Evolutionary conservation across 257 asterid genomes (phyloP).

Genomic region (Solanum chaucha): DNA sequence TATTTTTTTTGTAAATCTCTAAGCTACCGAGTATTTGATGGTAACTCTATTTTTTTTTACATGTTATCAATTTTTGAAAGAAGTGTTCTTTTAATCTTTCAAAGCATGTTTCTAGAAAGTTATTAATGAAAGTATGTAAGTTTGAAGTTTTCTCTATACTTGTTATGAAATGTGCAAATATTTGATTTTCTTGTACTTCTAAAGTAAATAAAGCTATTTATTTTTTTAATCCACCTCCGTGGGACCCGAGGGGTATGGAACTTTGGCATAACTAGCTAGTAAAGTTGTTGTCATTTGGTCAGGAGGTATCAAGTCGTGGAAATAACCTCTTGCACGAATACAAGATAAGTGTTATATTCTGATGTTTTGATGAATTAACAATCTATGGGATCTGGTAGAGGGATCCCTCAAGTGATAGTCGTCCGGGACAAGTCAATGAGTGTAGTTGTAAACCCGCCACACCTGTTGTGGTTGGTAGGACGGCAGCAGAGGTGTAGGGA

Average conservation of each 20-base stretch:
- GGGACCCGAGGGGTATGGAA: neutral
- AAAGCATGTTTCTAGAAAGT: neutral
- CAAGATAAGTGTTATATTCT: neutral
- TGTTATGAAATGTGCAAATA: too few relatives aligned
- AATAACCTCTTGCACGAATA: neutral
- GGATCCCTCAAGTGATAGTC: too few relatives aligned
- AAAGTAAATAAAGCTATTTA: neutral
- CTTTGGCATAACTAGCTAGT: too few relatives aligned
- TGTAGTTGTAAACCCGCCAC: too few relatives aligned
- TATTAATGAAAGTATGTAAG: neutral
- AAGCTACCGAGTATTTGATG: neutral
- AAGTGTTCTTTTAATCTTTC: neutral
- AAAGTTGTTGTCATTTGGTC: too few relatives aligned
- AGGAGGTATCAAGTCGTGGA: neutral
- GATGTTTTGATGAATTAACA: too few relatives aligned
- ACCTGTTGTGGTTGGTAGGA: too few relatives aligned
- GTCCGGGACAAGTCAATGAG: too few relatives aligned
- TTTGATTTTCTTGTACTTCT: too few relatives aligned
- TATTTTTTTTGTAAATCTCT: neutral
- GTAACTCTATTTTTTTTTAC: neutral
- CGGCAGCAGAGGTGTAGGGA: too few relatives aligned
- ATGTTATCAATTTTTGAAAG: neutral
- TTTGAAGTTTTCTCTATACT: too few relatives aligned
- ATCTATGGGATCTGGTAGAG: too few relatives aligned
- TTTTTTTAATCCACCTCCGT: neutral